Percentiles rank a stretch among this genome's conserved stretches.
Evolutionary conservation across 306 rosid genomes (phyloP).

Genomic region (Gynostemma pentaphyllum): DNA sequence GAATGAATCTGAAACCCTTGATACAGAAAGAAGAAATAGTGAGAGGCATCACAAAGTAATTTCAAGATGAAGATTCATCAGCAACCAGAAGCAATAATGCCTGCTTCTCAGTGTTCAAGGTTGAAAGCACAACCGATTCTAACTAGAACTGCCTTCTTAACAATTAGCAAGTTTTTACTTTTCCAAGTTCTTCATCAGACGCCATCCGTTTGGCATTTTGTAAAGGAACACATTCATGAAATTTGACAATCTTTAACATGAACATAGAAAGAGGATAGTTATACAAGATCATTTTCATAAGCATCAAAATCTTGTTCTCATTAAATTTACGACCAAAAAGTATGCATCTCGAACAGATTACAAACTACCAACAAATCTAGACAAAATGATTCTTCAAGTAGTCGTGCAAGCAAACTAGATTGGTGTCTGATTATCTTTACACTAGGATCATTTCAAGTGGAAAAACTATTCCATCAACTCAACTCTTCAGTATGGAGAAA

Average conservation of each 20-base stretch:
- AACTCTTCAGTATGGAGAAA: slow-evolving; percentile 8
- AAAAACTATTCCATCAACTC: neutral
- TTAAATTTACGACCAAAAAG: neutral
- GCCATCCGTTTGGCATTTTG: neutral
- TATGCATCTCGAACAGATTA: neutral
- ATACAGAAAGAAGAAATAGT: neutral
- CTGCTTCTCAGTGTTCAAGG: neutral
- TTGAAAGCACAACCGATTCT: neutral
- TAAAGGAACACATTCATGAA: neutral
- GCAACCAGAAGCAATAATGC: neutral
- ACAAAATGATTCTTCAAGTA: neutral
- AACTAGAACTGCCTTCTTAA: neutral
- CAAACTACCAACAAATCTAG: neutral
- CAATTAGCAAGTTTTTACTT: neutral
- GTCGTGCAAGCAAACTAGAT: neutral
- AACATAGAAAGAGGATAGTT: neutral
- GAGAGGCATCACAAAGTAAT: neutral
- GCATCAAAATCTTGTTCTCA: neutral
- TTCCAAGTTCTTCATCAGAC: neutral
- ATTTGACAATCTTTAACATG: neutral
- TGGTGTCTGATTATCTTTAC: neutral
- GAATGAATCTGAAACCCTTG: neutral
- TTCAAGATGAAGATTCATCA: neutral
- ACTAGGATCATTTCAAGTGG: slow-evolving; percentile 5
- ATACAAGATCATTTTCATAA: neutral